Evolutionary conservation across 352 stramenopile species (phyloP), one percentile per base, ranked within the genome.

Genomic region (Plasmopara viticola): DNA sequence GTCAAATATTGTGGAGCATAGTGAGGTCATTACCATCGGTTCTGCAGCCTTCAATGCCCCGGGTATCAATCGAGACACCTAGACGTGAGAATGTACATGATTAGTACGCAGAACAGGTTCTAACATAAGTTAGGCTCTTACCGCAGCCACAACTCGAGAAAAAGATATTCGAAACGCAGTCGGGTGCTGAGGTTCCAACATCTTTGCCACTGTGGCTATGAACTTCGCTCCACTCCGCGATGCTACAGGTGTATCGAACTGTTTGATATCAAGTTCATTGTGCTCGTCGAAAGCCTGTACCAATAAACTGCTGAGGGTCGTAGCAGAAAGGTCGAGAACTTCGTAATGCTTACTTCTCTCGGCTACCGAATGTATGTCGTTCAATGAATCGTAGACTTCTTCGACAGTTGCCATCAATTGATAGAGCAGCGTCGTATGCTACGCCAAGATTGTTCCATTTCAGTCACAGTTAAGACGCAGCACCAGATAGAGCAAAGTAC

Each of bases 341-440:
- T 62, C 45, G 20, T 71, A 76, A 37, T 73, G 61, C 4, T n/a
- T 60, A 15, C n/a, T 53, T 28, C 35, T 58, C 31, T n/a, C 31
- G 39, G 30, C 33, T 4, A 43, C 37, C 14, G 44, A 48, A 4
- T 35, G 9, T n/a, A 63, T 45, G 12, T 44, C 49, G n/a, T 53
- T 38, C 28, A 72, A 50, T 0, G 61, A 82, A 37, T 43, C 47
- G 12, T 70, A 17, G 0, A 72, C 13, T 38, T 80, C 62, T 4
- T 34, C 29, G 2, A 82, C 51, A 17, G 82, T 43, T 53, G 76
- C 66, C 42, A 75, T 56, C 13, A 82, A 3, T 25, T 77, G 64
- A 52, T 59, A 66, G 40, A 66, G 59, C 33, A 84, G 34, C 14
- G 66, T 64, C 2, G 70, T 82, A 45, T 82, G 68, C 73, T 84